Conservation (phyloP, 2,329 filamentous ascomycete species). For the Venturia nashicola region DNA sequence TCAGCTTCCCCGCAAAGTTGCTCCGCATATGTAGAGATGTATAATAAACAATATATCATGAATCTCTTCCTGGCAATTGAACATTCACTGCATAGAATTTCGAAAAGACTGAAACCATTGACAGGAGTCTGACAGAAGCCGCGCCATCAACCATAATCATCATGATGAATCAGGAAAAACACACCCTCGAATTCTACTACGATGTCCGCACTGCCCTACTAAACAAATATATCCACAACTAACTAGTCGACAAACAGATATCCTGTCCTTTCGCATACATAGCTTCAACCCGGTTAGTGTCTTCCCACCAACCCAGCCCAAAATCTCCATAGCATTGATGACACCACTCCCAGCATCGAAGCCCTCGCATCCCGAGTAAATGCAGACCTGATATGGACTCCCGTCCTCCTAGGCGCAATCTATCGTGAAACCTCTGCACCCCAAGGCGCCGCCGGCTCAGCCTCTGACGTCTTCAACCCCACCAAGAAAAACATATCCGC, state of each 20-base stretch:
- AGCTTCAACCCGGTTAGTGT: slow-evolving; percentile 16
- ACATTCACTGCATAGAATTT: not conserved
- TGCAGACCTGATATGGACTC: slow-evolving; percentile 18
- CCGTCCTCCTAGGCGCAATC: slow-evolving; percentile 22
- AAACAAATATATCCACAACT: slow-evolving; percentile 3
- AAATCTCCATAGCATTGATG: not conserved
- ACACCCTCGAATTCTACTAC: slow-evolving; percentile 18
- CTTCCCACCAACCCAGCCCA: not conserved
- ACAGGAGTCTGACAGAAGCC: not conserved
- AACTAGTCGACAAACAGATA: slow-evolving; percentile 13
- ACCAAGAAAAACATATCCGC: slow-evolving; percentile 21
- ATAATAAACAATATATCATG: not conserved
- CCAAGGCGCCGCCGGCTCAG: slow-evolving; percentile 23
- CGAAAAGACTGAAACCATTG: not conserved
- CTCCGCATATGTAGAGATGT: not conserved
- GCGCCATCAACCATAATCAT: not conserved
- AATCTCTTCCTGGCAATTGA: not conserved
- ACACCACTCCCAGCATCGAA: slow-evolving; percentile 13
- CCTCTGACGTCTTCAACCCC: slow-evolving; percentile 23
- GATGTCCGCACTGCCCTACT: slow-evolving; percentile 12
- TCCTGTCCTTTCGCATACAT: slow-evolving; percentile 27
- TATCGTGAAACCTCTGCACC: slow-evolving; percentile 24
- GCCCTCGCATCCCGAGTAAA: slow-evolving; percentile 19
- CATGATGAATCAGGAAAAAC: not conserved
- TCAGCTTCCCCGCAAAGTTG: not conserved